Base-by-base conservation (phyloP, 768 basidiomycete genomes). In the Pluteus cervinus region DNA sequence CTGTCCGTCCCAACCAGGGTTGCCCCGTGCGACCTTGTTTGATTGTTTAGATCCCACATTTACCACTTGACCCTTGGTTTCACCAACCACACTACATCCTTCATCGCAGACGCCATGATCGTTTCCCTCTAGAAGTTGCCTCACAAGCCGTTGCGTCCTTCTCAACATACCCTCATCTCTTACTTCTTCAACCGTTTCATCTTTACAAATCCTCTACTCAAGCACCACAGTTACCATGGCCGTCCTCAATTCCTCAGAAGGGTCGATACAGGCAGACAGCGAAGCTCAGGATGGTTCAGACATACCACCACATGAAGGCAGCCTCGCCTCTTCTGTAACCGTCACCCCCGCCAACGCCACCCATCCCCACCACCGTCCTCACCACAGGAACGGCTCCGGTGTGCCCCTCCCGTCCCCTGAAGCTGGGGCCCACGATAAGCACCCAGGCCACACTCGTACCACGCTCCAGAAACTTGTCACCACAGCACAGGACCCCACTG, bases 221-320 rank as follows among this genome's bases (percentile, higher is more conserved):
- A 14, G 21, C 35, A n/a, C 52, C 51, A 47, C 51, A 41, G 42
- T 46, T 46, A 44, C 39, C 42, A 74, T 75, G 71, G 59, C 61
- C 49, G 58, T 61, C 44, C 63, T 58, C 45, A 65, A 69, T 47
- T 60, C 70, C 37, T 64, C 71, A 50, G 75, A 75, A 43, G 65
- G 65, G 44, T 58, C 75, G 25, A 50, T 73, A 18, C 69, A 70
- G 48, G 56, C 69, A 35, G 78, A 80, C 44, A 65, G 68, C 41
- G 79, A 81, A 44, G 65, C 69, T 34, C 61, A 67, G 33, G 78
- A 81, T 51, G 62, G 70, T 40, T 63, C 75, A 51, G 79, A 81
- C 57, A 77, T 74, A 62, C 76, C 76, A 18, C 71, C 75, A 46
- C 66, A 67, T 55, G 41, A 38, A 28, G 30, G 16, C 22, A 42